Percentiles rank a stretch among this genome's conserved stretches.
Conservation (phyloP, 2,329 filamentous ascomycete species). For the Ophiostoma quercus region DNA sequence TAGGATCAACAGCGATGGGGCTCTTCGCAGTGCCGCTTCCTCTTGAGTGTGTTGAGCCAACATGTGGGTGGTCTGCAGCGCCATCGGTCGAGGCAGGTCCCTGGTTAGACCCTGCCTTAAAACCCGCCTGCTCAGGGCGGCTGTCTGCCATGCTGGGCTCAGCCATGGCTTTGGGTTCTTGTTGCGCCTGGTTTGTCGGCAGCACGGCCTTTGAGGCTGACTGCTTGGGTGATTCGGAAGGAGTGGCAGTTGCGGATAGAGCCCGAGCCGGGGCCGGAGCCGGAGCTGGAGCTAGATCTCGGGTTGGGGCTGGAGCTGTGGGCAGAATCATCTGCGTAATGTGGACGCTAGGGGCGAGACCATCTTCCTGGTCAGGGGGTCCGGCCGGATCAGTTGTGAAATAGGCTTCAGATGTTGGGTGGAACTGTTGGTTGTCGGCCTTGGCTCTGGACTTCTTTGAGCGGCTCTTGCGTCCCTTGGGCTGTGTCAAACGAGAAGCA, state of each 20-base stretch:
- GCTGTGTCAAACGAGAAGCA: slow-evolving; percentile 47
- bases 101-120: slow-evolving; percentile 34
- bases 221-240: background rate
- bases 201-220: background rate
- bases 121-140: slow-evolving; percentile 26
- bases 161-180: background rate
- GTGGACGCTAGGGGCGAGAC: slow-evolving; percentile 11
- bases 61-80: slow-evolving; percentile 35
- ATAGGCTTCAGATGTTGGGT: slow-evolving; percentile 51
- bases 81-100: slow-evolving; percentile 30
- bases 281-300: background rate
- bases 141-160: background rate
- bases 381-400: slow-evolving; percentile 50
- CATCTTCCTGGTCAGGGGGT: slow-evolving; percentile 39
- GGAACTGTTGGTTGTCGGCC: slow-evolving; percentile 41
- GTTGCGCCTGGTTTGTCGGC: background rate
- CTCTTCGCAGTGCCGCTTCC: slow-evolving; percentile 53
- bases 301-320: background rate
- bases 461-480: slow-evolving; percentile 45
- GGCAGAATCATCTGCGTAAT: background rate
- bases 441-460: slow-evolving; percentile 48
- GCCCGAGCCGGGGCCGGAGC: background rate
- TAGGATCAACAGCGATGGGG: slow-evolving; percentile 52
- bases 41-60: slow-evolving; percentile 49
- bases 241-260: background rate